Conservation (phyloP, 768 basidiomycete genomes). For the Ramaria sp. region DNA sequence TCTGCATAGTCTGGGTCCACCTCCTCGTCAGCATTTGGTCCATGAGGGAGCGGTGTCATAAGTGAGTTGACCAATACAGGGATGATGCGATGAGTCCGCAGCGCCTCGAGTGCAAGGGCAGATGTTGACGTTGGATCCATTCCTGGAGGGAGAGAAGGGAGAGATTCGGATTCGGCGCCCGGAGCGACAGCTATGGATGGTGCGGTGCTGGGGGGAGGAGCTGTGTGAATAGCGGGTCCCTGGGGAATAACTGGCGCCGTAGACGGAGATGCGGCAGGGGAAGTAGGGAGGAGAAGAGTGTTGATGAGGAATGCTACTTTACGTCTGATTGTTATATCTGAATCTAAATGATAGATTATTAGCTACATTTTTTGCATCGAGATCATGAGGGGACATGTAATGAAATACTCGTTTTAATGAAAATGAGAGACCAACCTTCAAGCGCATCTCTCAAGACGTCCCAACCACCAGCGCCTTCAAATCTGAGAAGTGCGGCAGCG, state of each 20-base stretch:
- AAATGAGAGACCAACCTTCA: slow-evolving; percentile 33
- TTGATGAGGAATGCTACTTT: slow-evolving; percentile 73
- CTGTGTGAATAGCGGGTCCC: slow-evolving; percentile 6
- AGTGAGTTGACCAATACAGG: slow-evolving; percentile 41
- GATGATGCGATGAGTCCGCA: slow-evolving; percentile 35
- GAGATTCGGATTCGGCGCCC: slow-evolving; percentile 18
- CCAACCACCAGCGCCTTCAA: slow-evolving; percentile 57
- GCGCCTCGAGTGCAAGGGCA: slow-evolving; percentile 33
- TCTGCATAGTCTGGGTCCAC: slow-evolving; percentile 56
- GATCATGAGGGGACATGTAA: not conserved
- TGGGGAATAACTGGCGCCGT: not conserved
- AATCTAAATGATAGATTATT: slow-evolving; percentile 38
- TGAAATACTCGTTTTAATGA: not conserved
- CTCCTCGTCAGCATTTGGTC: slow-evolving; percentile 53
- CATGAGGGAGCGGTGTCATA: slow-evolving; percentile 46
- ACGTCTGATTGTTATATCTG: slow-evolving; percentile 64
- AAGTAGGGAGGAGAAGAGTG: slow-evolving; percentile 48
- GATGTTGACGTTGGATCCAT: slow-evolving; percentile 54
- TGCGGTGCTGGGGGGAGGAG: not conserved
- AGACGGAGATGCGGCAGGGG: slow-evolving; percentile 2
- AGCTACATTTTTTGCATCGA: slow-evolving; percentile 7
- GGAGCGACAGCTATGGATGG: slow-evolving; percentile 9
- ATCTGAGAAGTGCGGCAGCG: slow-evolving; percentile 44
- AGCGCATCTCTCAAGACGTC: slow-evolving; percentile 43
- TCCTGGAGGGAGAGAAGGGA: slow-evolving; percentile 25